phyloP scores from a whole-genome alignment of 805 yeast species.

The Candida easanensis region DNA sequence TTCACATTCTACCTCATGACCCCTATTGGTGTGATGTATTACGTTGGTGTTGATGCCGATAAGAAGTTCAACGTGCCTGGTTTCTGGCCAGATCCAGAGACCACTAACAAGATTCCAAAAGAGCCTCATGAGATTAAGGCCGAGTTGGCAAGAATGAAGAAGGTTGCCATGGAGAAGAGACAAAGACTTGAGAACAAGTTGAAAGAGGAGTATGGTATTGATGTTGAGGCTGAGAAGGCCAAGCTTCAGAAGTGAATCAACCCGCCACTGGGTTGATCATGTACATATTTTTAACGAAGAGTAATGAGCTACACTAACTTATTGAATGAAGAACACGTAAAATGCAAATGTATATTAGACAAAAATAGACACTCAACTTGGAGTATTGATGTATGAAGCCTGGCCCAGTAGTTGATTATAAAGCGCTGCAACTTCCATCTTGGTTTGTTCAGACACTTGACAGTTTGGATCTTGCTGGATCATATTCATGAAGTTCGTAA shows the following conservation, averaged over 20 bases:
- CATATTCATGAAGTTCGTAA: slow-evolving; percentile 11
- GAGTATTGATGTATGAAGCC: background rate
- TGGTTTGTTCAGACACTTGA: slow-evolving; percentile 11
- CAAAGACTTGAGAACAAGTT: slow-evolving; percentile 70
- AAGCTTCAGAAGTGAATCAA: slow-evolving; percentile 29
- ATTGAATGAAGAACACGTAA: too few relatives aligned
- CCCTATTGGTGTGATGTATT: slow-evolving; percentile 91
- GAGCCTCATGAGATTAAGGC: slow-evolving; percentile 90
- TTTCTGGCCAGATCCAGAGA: slow-evolving; percentile 95
- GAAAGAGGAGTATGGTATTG: slow-evolving; percentile 59
- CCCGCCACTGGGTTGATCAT: too few relatives aligned
- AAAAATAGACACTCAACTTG: background rate
- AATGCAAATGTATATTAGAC: too few relatives aligned
- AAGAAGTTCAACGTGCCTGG: slow-evolving; percentile 87
- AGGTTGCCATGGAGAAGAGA: slow-evolving; percentile 72
- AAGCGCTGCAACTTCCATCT: slow-evolving; percentile 6
- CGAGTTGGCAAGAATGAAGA: slow-evolving; percentile 82
- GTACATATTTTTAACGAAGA: slow-evolving; percentile 4
- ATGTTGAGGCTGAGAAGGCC: slow-evolving; percentile 44
- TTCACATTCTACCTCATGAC: slow-evolving; percentile 82
- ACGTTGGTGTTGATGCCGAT: slow-evolving; percentile 88
- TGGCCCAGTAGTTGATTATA: slow-evolving; percentile 2
- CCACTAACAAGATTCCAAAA: slow-evolving; percentile 87
- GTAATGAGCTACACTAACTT: slow-evolving; percentile 2
- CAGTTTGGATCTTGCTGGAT: slow-evolving; percentile 10